A percentile compares a stretch with the other conserved stretches of the same genome.
Conservation (phyloP, 1,284 basidiomycete species). For the Leccinum subspadiceum region DNA sequence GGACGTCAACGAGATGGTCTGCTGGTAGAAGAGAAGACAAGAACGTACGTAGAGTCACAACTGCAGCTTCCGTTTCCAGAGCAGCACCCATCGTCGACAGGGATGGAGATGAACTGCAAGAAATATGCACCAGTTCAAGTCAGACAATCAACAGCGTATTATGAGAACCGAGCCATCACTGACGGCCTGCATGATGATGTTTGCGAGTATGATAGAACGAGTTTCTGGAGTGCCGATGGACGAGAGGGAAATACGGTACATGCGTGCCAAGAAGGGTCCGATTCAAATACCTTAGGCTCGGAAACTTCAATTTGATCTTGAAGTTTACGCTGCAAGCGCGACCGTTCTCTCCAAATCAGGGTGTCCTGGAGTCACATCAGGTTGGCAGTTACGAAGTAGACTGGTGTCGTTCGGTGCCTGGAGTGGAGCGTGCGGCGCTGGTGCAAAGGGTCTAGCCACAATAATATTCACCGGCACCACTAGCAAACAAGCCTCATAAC, state of each 20-base stretch:
- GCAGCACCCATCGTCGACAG: conserved; percentile 29
- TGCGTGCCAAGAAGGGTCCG: not conserved
- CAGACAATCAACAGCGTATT: not conserved
- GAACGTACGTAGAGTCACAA: conserved; percentile 14
- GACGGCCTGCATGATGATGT: conserved; percentile 23
- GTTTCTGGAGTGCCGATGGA: not conserved
- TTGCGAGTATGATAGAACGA: not conserved
- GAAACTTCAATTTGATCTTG: not conserved
- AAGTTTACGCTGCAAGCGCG: not conserved
- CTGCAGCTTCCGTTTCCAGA: conserved; percentile 5
- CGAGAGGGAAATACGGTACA: not conserved
- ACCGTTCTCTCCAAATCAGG: not conserved
- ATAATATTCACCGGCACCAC: too few relatives aligned
- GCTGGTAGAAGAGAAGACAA: not conserved
- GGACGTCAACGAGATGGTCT: too few relatives aligned
- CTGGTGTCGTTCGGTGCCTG: too few relatives aligned
- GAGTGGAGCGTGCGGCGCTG: too few relatives aligned
- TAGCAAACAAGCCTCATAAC: too few relatives aligned
- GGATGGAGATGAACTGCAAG: conserved; percentile 19
- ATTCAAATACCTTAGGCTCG: conserved; percentile 8
- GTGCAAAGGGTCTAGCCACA: too few relatives aligned
- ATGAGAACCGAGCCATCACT: conserved; percentile 1
- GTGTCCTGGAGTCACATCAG: not conserved
- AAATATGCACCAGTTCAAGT: not conserved
- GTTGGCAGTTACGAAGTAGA: not conserved